A percentile compares a stretch with the other conserved stretches of the same genome.
These are phyloP conservation scores for Eucalyptus sideroxylon DNA, from an alignment of 345 rosid genomes.

Conservation along the genomic window DNA sequence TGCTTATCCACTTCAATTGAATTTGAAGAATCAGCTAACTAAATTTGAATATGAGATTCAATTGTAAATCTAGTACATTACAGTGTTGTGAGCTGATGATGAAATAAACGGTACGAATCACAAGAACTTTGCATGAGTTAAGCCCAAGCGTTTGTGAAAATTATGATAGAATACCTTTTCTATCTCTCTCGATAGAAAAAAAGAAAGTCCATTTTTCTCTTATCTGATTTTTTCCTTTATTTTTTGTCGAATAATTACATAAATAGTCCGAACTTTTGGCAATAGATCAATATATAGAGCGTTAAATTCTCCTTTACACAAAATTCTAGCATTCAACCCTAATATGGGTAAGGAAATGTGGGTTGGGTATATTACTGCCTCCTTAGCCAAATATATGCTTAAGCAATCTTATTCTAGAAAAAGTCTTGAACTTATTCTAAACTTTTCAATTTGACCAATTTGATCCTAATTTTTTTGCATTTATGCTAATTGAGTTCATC, in stretches of 20 bases:
- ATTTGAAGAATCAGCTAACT: not conserved
- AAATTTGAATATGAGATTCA: not conserved
- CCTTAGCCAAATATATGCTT: not conserved
- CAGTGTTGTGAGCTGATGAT: not conserved
- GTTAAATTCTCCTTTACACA: conserved; percentile 10
- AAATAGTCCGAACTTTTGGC: not conserved
- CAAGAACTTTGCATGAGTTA: not conserved
- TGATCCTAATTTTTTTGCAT: too few relatives aligned
- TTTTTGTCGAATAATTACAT: too few relatives aligned
- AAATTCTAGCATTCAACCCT: conserved; percentile 53
- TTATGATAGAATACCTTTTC: not conserved
- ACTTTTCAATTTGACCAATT: accelerated
- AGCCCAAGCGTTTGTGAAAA: not conserved
- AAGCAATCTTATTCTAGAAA: not conserved
- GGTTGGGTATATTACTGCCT: not conserved
- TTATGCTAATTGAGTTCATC: too few relatives aligned
- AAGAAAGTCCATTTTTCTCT: too few relatives aligned
- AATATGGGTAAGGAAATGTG: not conserved
- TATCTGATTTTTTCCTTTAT: not conserved
- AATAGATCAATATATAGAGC: conserved; percentile 33
- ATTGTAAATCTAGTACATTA: not conserved
- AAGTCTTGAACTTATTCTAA: too few relatives aligned
- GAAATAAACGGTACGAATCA: not conserved
- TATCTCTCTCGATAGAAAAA: not conserved
- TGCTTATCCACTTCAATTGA: not conserved